Evolutionary conservation across 2,329 filamentous ascomycete genomes (phyloP), one percentile per base, ranked within the genome.

Genomic region (Mycogone perniciosa): DNA sequence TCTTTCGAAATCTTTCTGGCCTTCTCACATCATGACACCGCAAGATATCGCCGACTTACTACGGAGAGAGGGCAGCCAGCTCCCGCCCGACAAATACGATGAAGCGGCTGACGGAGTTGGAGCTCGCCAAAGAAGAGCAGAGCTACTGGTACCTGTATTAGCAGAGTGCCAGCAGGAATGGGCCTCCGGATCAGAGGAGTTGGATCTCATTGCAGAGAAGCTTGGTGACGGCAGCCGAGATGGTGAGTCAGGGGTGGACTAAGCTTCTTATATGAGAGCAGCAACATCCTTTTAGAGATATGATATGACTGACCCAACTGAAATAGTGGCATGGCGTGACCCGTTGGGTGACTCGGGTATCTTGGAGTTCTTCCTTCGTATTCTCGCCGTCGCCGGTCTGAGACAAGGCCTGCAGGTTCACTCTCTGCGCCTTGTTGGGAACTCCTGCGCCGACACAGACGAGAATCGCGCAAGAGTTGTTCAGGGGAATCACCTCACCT

Each of bases 401-500:
- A 64, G 65, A 7, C 67, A 71, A 31, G 60, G 68, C 1, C 66
- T 83, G n/a, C 72, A 72, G 41, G 68, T 79, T 6, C 81, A 84
- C 50, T 65, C 74, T 6, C 67, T 85, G 11, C 77, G 82, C 27
- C 63, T 84, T 20, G 70, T 81, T 11, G 82, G 81, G 10, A 85
- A 85, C 61, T 77, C 78, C 7, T 84, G 79, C 55, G 82, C 81
- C 20, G 81, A 85, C 56, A 79, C 77, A 56, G 80, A 85, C 60
- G 75, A 79, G 53, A 85, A 85, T 57, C 72, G 82, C 51, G 76
- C 71, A 6, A 72, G 75, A 0, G 72, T 84, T 2, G 71, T 84
- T 4, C 67, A 73, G 0, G 71, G 73, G 10, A 72, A 72, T 43
- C 70, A 72, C 27, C 60, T 85, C 9, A 59, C 66, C 3, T 64